These are phyloP conservation scores for Dacryopinax spathularia DNA, from an alignment of 768 basidiomycete genomes.

Conservation along the genomic window DNA sequence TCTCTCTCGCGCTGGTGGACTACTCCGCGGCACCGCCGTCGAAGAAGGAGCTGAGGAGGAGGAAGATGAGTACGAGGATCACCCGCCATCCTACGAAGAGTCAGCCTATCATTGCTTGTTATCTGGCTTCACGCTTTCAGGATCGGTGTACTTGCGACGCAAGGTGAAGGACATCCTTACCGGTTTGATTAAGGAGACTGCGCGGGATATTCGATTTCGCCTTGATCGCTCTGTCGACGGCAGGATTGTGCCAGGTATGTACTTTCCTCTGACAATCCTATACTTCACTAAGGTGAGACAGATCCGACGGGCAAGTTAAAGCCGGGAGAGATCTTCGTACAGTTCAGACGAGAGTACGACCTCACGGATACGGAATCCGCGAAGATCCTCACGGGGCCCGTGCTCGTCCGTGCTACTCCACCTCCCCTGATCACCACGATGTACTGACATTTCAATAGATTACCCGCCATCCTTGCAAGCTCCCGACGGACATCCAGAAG, in stretches of 20 bases:
- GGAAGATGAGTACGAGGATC: not conserved
- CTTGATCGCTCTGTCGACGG: not conserved
- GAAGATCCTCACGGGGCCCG: not conserved
- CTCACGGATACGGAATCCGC: not conserved
- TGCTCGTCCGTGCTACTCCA: not conserved
- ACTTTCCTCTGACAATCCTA: not conserved
- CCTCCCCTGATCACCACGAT: not conserved
- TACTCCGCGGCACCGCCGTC: not conserved
- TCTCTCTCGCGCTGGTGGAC: not conserved
- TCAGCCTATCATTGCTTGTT: not conserved
- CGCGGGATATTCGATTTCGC: not conserved
- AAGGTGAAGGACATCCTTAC: not conserved
- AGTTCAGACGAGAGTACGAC: not conserved
- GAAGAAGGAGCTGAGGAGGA: not conserved
- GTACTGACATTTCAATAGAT: not conserved
- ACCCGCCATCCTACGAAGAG: not conserved
- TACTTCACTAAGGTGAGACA: not conserved
- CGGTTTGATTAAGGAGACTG: not conserved
- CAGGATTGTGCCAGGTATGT: not conserved
- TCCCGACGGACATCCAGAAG: not conserved
- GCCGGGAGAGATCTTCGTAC: not conserved
- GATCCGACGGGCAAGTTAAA: not conserved
- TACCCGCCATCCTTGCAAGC: slow-evolving; percentile 9
- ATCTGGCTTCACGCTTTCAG: not conserved
- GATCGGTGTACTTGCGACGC: not conserved